A percentile compares a stretch with the other conserved stretches of the same genome.
Conservation (phyloP, 2,329 filamentous ascomycete species). For the Pestalotiopsis sp. region DNA sequence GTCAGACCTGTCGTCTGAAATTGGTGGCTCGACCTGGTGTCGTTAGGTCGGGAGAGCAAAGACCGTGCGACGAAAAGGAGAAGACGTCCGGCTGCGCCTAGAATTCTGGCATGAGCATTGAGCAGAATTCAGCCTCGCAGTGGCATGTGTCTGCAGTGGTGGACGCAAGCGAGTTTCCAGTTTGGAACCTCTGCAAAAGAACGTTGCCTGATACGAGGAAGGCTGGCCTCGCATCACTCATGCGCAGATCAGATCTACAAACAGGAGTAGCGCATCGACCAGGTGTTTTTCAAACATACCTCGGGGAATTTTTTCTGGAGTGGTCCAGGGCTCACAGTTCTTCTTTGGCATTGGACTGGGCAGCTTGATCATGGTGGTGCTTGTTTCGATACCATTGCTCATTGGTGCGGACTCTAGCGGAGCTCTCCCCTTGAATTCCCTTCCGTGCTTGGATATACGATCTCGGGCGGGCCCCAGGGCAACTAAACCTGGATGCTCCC, state of each 20-base stretch:
- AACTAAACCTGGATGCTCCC: slow-evolving; percentile 31
- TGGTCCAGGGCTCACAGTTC: background rate
- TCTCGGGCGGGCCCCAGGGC: background rate
- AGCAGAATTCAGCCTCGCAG: background rate
- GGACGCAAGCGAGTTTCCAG: background rate
- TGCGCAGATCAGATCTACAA: background rate
- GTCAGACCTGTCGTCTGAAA: slow-evolving; percentile 2
- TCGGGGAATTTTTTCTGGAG: background rate
- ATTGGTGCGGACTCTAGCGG: background rate
- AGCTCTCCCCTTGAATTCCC: background rate
- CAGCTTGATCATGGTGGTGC: background rate
- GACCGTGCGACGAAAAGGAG: background rate
- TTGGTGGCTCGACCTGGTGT: background rate
- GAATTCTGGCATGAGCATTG: background rate
- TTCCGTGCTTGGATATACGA: background rate
- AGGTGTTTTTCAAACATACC: background rate
- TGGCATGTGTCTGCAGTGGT: background rate
- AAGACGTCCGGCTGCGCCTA: background rate
- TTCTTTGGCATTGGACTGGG: background rate
- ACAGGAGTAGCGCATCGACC: background rate
- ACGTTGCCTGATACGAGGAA: background rate
- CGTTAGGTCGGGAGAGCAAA: background rate
- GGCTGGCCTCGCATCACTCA: background rate
- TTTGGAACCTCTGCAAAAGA: background rate
- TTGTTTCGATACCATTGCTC: too few species aligned